Evolutionary conservation across 2,329 filamentous ascomycete species (phyloP), one percentile per base, ranked within the genome.

Genomic region (Aspergillus sp.): DNA sequence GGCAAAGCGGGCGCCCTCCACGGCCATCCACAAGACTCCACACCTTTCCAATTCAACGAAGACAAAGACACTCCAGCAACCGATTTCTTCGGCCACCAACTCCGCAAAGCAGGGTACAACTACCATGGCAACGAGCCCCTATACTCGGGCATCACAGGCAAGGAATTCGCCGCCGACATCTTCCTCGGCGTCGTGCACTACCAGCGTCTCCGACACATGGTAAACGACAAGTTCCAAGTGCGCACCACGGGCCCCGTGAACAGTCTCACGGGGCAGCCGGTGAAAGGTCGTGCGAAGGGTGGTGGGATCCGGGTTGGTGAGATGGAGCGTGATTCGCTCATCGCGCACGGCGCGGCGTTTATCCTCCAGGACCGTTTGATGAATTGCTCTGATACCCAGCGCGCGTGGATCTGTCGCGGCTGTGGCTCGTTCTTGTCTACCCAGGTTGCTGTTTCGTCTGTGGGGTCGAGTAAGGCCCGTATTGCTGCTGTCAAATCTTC

Each of bases 211-310:
- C 80, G 93, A 66, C 93, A 98, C 83, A 98, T 98, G 93, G 93
- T 98, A 47, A 97, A 96, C 79, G 93, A 98, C 71, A 98, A 98
- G 72, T 98, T 87, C 77, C 93, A 98, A 69, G 93, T 97, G 47
- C 83, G 93, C 69, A 97, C 93, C 2, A 97, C 93, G 0, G 93
- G 93, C 46, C 90, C 90, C 1, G 85, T 96, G 39, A 93, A 93
- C 46, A 81, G 85, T 27, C 81, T 93, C 10, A 97, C 91, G 0
- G 90, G 91, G 30, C 93, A 98, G 66, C 93, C 93, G 36, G 93
- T 98, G 76, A 96, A 97, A 75, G 93, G 93, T 54, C 79, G 93
- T 66, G 93, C 94, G 66, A 88, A 91, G 70, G 93, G 91, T 63
- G 93, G 93, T 73, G 93, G 93, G 83, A 96, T 98, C 65, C 89